Conservation (phyloP, 2,329 filamentous ascomycete species). For the Thyridium curvatum region DNA sequence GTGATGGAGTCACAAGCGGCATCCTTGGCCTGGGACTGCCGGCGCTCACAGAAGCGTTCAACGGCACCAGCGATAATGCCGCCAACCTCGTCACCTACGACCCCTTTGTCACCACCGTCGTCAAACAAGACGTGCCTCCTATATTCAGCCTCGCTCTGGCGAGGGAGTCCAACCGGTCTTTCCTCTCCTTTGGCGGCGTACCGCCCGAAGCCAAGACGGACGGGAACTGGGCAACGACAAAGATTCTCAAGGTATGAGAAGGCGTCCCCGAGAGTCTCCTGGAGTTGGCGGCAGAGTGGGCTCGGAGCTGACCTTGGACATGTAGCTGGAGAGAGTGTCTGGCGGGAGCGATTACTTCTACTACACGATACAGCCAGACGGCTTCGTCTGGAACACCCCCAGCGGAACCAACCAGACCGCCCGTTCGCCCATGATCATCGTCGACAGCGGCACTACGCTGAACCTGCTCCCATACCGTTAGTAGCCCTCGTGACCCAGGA, state of each 20-base stretch:
- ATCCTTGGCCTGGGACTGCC: slow-evolving; percentile 24
- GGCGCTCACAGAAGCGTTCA: slow-evolving; percentile 19
- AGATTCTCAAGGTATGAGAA: slow-evolving; percentile 17
- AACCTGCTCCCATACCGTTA: slow-evolving; percentile 19
- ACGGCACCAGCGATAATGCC: slow-evolving; percentile 14
- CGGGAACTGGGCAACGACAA: slow-evolving; percentile 16
- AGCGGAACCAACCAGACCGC: slow-evolving; percentile 5
- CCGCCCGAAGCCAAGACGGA: slow-evolving; percentile 17
- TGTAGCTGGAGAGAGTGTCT: slow-evolving; percentile 3
- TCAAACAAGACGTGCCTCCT: slow-evolving; percentile 12
- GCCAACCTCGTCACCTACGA: slow-evolving; percentile 16
- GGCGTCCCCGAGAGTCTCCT: too few species aligned
- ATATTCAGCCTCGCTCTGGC: slow-evolving; percentile 24
- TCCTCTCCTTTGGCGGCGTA: slow-evolving; percentile 23
- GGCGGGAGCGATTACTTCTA: slow-evolving; percentile 19
- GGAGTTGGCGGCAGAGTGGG: too few species aligned
- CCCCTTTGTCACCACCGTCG: slow-evolving; percentile 19
- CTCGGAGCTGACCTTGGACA: not conserved
- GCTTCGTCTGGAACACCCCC: slow-evolving; percentile 13
- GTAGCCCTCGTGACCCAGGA: too few species aligned
- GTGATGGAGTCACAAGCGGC: slow-evolving; percentile 22
- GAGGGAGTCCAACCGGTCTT: slow-evolving; percentile 20
- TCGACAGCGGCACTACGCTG: slow-evolving; percentile 25
- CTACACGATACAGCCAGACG: slow-evolving; percentile 18
- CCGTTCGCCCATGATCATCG: slow-evolving; percentile 16